These are phyloP conservation scores for Erodium texanum DNA, from an alignment of 441 rosid species.

Conservation along the genomic window DNA sequence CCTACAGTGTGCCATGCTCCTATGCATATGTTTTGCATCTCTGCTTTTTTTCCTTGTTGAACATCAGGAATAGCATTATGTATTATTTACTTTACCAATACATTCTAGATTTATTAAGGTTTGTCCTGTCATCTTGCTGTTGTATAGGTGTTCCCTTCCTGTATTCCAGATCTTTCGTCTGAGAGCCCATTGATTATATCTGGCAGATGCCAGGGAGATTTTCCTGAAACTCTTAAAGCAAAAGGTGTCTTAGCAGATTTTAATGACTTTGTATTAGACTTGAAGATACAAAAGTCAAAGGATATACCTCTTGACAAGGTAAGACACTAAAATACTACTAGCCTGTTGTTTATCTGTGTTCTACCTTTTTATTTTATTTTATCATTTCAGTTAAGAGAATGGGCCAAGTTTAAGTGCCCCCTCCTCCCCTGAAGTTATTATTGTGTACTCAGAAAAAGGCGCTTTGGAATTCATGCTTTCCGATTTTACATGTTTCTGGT, in stretches of 20 bases:
- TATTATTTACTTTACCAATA: not conserved
- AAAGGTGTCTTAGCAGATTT: slow-evolving; percentile 61
- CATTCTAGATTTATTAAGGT: slow-evolving; percentile 14
- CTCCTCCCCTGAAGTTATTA: no score
- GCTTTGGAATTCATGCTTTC: not conserved
- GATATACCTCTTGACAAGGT: slow-evolving; percentile 72
- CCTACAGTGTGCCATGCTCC: not conserved
- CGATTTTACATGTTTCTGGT: not conserved
- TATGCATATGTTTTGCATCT: not conserved
- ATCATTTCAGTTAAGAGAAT: not conserved
- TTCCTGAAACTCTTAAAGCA: slow-evolving; percentile 53
- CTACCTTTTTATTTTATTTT: not conserved
- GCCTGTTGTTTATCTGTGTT: not conserved
- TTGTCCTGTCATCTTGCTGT: slow-evolving; percentile 13
- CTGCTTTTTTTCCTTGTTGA: not conserved
- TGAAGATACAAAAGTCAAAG: slow-evolving; percentile 51
- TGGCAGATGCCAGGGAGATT: slow-evolving; percentile 67
- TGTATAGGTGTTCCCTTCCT: slow-evolving; percentile 53
- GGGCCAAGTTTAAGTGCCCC: not conserved
- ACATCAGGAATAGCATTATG: not conserved
- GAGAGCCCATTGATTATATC: slow-evolving; percentile 46
- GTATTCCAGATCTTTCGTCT: slow-evolving; percentile 68
- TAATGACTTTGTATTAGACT: slow-evolving; percentile 41
- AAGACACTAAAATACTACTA: slow-evolving; percentile 16
- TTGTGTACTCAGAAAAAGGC: no score